Evolutionary conservation across 2,329 filamentous ascomycete species (phyloP).

Genomic region (Capronia coronata): DNA sequence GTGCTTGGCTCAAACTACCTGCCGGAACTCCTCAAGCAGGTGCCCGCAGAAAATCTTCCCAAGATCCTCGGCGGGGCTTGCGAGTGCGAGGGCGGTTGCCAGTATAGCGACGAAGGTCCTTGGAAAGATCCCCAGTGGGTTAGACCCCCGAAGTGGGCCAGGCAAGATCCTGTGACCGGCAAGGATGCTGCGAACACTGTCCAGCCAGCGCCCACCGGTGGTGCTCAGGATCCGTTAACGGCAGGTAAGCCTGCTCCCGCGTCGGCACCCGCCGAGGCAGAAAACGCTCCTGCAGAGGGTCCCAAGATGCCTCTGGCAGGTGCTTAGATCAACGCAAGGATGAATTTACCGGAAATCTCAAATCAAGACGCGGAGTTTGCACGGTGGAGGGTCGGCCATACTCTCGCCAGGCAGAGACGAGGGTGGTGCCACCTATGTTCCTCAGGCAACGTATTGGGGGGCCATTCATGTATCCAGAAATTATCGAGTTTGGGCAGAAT

Average conservation of each 20-base stretch:
- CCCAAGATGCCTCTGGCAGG: conserved; percentile 10
- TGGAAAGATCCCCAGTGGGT: conserved; percentile 56
- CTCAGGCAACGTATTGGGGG: no score
- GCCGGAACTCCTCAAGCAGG: conserved; percentile 73
- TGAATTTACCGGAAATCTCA: background rate
- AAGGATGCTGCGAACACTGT: conserved; percentile 16
- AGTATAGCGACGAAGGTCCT: conserved; percentile 80
- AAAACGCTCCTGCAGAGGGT: conserved; percentile 14
- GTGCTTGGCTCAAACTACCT: conserved; percentile 77
- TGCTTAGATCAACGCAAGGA: background rate
- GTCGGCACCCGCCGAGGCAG: conserved; percentile 13
- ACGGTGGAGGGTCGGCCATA: no score
- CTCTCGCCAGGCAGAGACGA: no score
- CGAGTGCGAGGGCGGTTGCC: conserved; percentile 73
- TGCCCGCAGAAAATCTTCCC: conserved; percentile 85
- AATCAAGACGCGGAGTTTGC: no score
- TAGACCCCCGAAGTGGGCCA: conserved; percentile 41
- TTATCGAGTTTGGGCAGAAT: no score
- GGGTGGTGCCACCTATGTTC: no score
- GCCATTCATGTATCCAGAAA: no score
- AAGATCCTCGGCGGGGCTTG: conserved; percentile 78
- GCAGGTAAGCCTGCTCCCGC: conserved; percentile 12
- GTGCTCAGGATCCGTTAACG: conserved; percentile 16
- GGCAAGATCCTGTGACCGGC: conserved; percentile 28
- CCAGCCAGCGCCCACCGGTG: conserved; percentile 18